phyloP scores from a whole-genome alignment of 1,284 basidiomycete species.

The Cutaneotrichosporon sp. region DNA sequence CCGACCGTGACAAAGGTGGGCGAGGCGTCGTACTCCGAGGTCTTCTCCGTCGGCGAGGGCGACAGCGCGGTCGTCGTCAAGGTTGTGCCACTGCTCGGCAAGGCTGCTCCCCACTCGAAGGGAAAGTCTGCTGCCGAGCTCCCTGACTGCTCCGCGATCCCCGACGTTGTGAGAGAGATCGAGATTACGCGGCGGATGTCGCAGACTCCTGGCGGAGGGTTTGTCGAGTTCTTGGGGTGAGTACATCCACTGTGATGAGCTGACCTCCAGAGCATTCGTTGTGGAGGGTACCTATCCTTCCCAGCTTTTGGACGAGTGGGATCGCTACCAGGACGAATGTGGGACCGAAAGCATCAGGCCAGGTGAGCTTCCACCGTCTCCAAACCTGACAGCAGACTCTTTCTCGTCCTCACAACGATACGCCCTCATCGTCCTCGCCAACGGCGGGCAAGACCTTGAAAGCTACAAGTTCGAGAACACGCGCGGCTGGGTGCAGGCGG shows the following conservation, averaged over 20 bases:
- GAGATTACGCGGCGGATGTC: constrained; percentile 79
- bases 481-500: constrained; percentile 79
- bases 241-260: constrained; percentile 37
- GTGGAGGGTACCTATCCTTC: constrained; percentile 83
- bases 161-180: constrained; percentile 84
- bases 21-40: constrained; percentile 95
- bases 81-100: constrained; percentile 31
- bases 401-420: constrained; percentile 77
- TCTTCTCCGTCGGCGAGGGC: constrained; percentile 72
- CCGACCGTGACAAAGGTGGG: constrained; percentile 70
- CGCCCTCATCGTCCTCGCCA: constrained; percentile 81
- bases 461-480: constrained; percentile 65
- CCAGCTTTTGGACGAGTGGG: constrained; percentile 78
- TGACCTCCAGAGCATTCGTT: constrained; percentile 65
- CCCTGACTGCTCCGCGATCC: constrained; percentile 64
- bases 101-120: neutral
- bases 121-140: neutral
- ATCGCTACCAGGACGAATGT: constrained; percentile 68
- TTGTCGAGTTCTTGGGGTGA: constrained; percentile 70
- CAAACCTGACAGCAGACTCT: constrained; percentile 58
- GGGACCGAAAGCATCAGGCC: constrained; percentile 85
- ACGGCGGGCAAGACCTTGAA: constrained; percentile 89
- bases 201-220: constrained; percentile 65
- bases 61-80: constrained; percentile 35
- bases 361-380: constrained; percentile 57